Percentiles rank a stretch among this genome's conserved stretches.
Conservation (phyloP, 257 asterid genomes). For the Hygrophila difformis region DNA sequence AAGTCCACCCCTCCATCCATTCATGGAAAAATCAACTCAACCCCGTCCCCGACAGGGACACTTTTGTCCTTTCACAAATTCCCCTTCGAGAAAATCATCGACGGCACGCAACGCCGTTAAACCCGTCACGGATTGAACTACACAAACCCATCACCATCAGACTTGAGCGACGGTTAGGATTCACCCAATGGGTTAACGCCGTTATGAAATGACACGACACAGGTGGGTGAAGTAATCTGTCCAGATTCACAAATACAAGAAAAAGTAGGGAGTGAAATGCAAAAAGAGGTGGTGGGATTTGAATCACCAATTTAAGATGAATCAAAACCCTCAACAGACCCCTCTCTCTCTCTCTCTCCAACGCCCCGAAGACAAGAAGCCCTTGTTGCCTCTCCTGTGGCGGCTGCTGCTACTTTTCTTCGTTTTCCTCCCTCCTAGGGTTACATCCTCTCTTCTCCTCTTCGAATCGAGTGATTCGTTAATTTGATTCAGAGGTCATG, state of each 20-base stretch:
- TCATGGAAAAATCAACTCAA: too few species aligned
- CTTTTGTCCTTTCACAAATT: too few species aligned
- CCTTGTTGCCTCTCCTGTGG: not conserved
- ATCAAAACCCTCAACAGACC: not conserved
- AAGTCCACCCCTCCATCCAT: too few species aligned
- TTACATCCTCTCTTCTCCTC: conserved; percentile 13
- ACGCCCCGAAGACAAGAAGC: not conserved
- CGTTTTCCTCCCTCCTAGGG: conserved; percentile 13
- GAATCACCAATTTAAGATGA: conserved; percentile 20
- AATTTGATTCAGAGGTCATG: conserved; percentile 21
- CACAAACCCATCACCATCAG: too few species aligned
- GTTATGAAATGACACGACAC: too few species aligned
- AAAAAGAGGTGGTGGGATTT: conserved; percentile 19
- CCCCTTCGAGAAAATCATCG: too few species aligned
- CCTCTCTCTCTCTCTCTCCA: not conserved
- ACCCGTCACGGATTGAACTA: too few species aligned
- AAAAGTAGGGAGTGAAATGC: conserved; percentile 23
- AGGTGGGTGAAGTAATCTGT: too few species aligned
- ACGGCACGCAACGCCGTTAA: too few species aligned
- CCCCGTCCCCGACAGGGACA: too few species aligned
- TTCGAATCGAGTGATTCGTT: not conserved
- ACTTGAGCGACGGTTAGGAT: too few species aligned
- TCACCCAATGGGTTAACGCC: too few species aligned
- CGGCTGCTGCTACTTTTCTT: not conserved
- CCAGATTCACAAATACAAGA: conserved; percentile 13